Conservation (phyloP, 23 red algal genomes). For the Cyanidiococcus yangmingshanensis region DNA sequence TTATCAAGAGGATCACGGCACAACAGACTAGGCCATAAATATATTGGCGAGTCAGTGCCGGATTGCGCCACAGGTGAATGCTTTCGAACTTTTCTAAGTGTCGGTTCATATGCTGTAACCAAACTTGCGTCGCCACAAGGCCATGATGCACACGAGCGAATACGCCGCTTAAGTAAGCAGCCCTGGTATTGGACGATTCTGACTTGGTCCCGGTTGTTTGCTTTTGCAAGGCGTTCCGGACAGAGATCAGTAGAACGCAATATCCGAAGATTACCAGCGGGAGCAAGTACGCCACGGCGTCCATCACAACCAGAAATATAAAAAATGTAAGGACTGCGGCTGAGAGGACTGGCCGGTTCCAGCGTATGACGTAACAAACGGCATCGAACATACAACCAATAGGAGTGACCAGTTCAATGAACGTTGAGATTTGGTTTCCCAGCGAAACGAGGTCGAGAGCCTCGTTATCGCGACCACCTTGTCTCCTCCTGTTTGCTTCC, state of each 20-base stretch:
- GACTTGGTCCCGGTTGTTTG: neutral
- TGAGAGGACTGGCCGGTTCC: slow-evolving; percentile 15
- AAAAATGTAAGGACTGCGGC: neutral
- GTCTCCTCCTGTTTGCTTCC: slow-evolving; percentile 42
- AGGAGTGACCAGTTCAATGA: slow-evolving; percentile 59
- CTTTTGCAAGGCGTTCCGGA: neutral
- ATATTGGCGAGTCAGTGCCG: neutral
- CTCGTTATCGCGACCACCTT: slow-evolving; percentile 47
- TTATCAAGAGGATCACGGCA: neutral
- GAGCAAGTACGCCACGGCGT: slow-evolving; percentile 6
- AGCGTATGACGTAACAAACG: slow-evolving; percentile 41
- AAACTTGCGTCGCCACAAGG: neutral
- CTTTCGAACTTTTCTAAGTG: slow-evolving; percentile 15
- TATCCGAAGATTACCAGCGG: neutral
- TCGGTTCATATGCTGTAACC: slow-evolving; percentile 12
- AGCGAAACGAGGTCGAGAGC: slow-evolving; percentile 48
- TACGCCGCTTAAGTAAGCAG: neutral
- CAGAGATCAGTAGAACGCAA: neutral
- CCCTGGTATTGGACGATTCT: neutral
- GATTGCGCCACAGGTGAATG: slow-evolving; percentile 4
- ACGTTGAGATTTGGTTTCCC: slow-evolving; percentile 40
- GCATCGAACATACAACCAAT: slow-evolving; percentile 27
- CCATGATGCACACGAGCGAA: neutral
- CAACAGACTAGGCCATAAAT: neutral
- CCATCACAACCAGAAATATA: neutral